Percentiles rank a stretch among this genome's conserved stretches.
Conservation (phyloP, 768 basidiomycete species). For the Ephemerocybe angulata region DNA sequence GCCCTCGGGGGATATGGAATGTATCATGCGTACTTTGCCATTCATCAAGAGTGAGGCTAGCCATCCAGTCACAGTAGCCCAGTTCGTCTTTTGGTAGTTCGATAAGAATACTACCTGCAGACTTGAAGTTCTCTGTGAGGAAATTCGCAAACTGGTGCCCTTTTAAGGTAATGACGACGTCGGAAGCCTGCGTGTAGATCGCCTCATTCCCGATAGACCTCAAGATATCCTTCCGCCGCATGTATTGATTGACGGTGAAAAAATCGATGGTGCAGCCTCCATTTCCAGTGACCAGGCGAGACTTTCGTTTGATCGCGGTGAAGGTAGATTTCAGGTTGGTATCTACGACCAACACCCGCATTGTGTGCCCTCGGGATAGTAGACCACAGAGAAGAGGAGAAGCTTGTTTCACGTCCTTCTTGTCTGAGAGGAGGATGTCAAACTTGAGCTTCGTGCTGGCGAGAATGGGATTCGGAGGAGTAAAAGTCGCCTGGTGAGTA, state of each 20-base stretch:
- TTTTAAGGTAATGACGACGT: slow-evolving; percentile 13
- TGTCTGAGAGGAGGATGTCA: slow-evolving; percentile 2
- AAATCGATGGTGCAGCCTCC: not conserved
- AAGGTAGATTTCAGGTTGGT: slow-evolving; percentile 1
- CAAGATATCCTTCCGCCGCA: slow-evolving; percentile 3
- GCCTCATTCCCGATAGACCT: not conserved
- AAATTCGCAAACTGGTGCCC: slow-evolving; percentile 13
- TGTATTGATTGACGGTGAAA: slow-evolving; percentile 7
- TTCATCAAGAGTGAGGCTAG: slow-evolving; percentile 42
- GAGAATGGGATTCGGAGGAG: slow-evolving; percentile 2
- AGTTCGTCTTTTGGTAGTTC: slow-evolving; percentile 18
- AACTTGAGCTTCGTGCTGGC: slow-evolving; percentile 16
- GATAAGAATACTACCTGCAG: slow-evolving; percentile 15
- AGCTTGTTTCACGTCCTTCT: slow-evolving; percentile 2
- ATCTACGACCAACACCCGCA: slow-evolving; percentile 19
- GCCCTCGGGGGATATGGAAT: slow-evolving; percentile 12
- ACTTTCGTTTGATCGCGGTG: not conserved
- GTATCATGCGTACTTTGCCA: slow-evolving; percentile 44
- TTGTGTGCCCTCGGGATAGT: slow-evolving; percentile 2
- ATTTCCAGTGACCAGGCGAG: not conserved
- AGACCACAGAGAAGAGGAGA: slow-evolving; percentile 21
- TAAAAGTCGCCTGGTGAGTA: not conserved
- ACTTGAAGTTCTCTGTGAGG: slow-evolving; percentile 2
- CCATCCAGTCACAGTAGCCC: slow-evolving; percentile 27
- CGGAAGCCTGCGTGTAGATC: not conserved